Conservation (phyloP, 1,284 basidiomycete species). For the Ganoderma boninense region DNA sequence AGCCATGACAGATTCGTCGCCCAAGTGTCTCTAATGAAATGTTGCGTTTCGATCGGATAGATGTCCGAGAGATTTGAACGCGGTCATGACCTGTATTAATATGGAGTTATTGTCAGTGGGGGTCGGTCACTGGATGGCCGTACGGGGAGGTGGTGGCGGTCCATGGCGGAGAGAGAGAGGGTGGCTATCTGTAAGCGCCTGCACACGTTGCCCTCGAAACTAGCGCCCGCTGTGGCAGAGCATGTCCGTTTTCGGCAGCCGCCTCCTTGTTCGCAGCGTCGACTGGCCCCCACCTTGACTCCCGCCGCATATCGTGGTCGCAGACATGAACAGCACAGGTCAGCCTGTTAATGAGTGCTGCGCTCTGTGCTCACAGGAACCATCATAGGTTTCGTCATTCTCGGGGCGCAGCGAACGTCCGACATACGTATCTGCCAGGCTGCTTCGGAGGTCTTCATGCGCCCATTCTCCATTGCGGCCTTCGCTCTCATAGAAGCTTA, state of each 20-base stretch:
- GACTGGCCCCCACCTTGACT: not conserved
- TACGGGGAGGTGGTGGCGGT: not conserved
- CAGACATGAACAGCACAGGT: not conserved
- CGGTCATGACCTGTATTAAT: not conserved
- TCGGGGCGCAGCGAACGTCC: not conserved
- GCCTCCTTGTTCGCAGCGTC: not conserved
- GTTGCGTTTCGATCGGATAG: not conserved
- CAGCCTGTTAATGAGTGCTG: not conserved
- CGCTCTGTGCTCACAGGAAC: not conserved
- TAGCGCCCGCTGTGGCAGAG: not conserved
- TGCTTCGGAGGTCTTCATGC: not conserved
- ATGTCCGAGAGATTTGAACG: not conserved
- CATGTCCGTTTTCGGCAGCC: not conserved
- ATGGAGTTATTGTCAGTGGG: not conserved
- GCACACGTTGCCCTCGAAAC: constrained; percentile 2
- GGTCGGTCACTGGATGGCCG: not conserved
- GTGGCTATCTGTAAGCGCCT: not conserved
- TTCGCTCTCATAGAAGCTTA: not conserved
- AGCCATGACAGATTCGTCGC: not conserved
- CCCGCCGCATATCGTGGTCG: not conserved
- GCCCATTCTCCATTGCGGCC: not conserved
- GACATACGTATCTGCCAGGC: not conserved
- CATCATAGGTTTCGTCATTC: constrained; percentile 1
- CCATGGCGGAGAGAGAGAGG: not conserved
- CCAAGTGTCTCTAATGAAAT: not conserved